Evolutionary conservation across 331 rosid species (phyloP), one percentile per base, ranked within the genome.

Genomic region (Stylosanthes scabra): DNA sequence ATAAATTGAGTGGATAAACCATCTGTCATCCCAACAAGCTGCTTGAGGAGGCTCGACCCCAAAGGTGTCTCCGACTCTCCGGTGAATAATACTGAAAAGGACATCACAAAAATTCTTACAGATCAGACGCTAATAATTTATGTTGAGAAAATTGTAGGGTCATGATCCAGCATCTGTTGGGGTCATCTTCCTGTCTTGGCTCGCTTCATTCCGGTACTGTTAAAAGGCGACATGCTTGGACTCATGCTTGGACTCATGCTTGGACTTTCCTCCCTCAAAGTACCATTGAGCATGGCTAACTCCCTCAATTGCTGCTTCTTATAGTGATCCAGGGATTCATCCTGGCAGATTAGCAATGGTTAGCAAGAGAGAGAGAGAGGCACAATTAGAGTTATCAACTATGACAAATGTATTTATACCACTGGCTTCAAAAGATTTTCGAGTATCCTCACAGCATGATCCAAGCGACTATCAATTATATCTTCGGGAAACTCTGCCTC

Each of bases 401-500:
- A 9, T 0, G 39, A 51, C 27, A 31, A 50, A 29, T 56, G 5
- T 6, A 60, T 62, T 15, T 72, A 74, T 93, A 93, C 98, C 96
- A 93, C 97, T 9, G 98, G 98, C 82, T 93, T 93, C 87, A 93
- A 77, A 67, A 93, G 96, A 83, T 84, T 90, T 57, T 93, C 98
- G 46, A 93, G 87, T 58, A 93, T 83, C 25, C 87, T 86, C 66
- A 93, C 85, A 4, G 98, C 98, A 87, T 87, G 90, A 74, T 93
- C 98, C 92, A 93, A 76, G 34, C 92, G 93, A 0, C 90, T 34
- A 74, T 93, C 87, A 72, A 90, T 87, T 61, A 83, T 79, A 72
- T 90, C 97, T 77, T 93, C 98, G 0, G 98, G 92, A 78, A 93
- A 89, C 81, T 93, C 98, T 68, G 97, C 98, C 88, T 93, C 97